Conservation (phyloP, 1,139 yeast genomes). For the Lodderomyces pseudojiufengensis region DNA sequence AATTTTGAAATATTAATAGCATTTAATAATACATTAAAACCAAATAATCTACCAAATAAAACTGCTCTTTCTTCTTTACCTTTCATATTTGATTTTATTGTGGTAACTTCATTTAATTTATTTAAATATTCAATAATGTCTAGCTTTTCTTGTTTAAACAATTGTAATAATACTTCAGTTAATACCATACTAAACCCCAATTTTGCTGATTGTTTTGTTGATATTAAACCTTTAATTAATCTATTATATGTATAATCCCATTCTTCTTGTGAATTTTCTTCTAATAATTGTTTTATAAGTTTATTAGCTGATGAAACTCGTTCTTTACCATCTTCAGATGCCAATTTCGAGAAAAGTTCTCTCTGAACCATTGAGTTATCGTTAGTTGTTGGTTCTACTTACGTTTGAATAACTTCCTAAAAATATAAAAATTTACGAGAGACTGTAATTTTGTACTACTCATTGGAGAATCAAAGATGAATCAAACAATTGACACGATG, state of each 20-base stretch:
- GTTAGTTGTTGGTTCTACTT: conserved; percentile 2
- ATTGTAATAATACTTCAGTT: conserved; percentile 63
- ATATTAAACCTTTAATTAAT: conserved; percentile 73
- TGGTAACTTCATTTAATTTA: conserved; percentile 40
- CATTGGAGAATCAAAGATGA: conserved; percentile 1
- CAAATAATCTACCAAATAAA: conserved; percentile 82
- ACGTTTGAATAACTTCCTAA: background rate
- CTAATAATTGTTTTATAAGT: conserved; percentile 56
- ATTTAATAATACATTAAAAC: conserved; percentile 70
- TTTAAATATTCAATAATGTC: conserved; percentile 37
- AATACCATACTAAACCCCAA: conserved; percentile 87
- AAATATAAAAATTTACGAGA: background rate
- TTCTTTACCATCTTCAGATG: conserved; percentile 72
- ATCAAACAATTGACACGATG: background rate
- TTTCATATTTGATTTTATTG: conserved; percentile 46
- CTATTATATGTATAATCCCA: conserved; percentile 82
- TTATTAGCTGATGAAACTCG: conserved; percentile 69
- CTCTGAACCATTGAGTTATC: conserved; percentile 43
- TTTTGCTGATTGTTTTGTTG: conserved; percentile 80
- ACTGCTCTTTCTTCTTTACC: conserved; percentile 83
- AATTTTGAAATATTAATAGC: conserved; percentile 43
- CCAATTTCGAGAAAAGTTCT: conserved; percentile 75
- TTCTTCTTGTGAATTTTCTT: conserved; percentile 48
- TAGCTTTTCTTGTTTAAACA: conserved; percentile 26
- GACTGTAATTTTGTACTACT: conserved; percentile 1